Evolutionary conservation across 1,284 basidiomycete species (phyloP).

Genomic region (Fomitiporia mediterranea): DNA sequence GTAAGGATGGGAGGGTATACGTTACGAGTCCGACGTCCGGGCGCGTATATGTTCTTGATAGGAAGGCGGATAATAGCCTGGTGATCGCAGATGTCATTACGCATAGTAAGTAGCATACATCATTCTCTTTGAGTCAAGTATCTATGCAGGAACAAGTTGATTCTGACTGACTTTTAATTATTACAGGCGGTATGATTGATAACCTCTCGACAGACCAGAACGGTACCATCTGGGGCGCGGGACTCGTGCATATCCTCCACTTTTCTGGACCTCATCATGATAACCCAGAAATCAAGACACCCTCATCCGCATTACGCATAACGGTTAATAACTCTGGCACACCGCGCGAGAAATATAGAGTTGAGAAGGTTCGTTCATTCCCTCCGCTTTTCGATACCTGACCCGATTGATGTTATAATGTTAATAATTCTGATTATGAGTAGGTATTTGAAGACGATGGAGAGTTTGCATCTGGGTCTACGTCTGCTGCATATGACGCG

Average conservation of each 20-base stretch:
- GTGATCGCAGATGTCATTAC: conserved; percentile 42
- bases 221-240: conserved; percentile 55
- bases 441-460: conserved; percentile 67
- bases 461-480: conserved; percentile 45
- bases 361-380: conserved; percentile 55
- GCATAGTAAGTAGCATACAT: conserved; percentile 32
- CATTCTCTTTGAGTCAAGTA: neutral
- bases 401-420: conserved; percentile 12
- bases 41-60: conserved; percentile 46
- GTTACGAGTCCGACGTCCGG: conserved; percentile 42
- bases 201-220: conserved; percentile 53
- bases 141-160: neutral
- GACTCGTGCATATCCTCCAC: conserved; percentile 31
- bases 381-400: neutral
- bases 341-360: conserved; percentile 56
- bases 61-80: conserved; percentile 50
- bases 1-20: conserved; percentile 49
- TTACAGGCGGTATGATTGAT: conserved; percentile 44
- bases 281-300: conserved; percentile 35
- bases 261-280: conserved; percentile 34
- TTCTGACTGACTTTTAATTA: neutral
- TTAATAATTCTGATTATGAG: neutral
- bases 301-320: conserved; percentile 49
- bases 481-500: conserved; percentile 49
- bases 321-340: conserved; percentile 58